A percentile compares a stretch with the other conserved stretches of the same genome.
Evolutionary conservation across 1,139 yeast species (phyloP).

Genomic region (Pichia terricola): DNA sequence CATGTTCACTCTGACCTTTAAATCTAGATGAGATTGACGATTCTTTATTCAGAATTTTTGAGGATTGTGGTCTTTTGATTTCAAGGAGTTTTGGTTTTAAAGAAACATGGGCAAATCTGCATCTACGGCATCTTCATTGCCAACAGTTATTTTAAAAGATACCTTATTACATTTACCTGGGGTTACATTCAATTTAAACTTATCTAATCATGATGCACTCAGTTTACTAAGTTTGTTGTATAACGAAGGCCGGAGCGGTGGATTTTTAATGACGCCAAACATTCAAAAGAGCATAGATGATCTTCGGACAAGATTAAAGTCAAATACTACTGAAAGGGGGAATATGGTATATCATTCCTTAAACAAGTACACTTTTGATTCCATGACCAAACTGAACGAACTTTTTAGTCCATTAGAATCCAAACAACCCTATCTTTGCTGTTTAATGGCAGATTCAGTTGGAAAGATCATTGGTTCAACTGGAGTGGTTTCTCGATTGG

Average conservation of each 20-base stretch:
- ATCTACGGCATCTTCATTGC: too few species aligned
- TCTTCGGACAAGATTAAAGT: background rate
- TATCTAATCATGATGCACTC: constrained; percentile 2
- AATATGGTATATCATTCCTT: background rate
- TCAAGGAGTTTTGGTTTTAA: too few species aligned
- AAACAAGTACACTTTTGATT: background rate
- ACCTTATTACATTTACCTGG: constrained; percentile 9
- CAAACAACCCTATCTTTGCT: constrained; percentile 5
- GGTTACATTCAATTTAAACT: constrained; percentile 3
- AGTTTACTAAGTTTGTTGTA: background rate
- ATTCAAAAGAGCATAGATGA: background rate
- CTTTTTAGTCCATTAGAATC: background rate
- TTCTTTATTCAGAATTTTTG: too few species aligned
- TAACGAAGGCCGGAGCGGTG: background rate
- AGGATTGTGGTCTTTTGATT: too few species aligned
- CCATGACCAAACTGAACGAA: background rate
- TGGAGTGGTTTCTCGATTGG: constrained; percentile 2
- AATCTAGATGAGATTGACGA: too few species aligned
- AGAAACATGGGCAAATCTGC: too few species aligned
- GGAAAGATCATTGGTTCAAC: background rate
- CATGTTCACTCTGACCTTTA: too few species aligned
- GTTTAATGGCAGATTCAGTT: constrained; percentile 3
- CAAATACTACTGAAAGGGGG: background rate
- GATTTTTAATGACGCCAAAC: too few species aligned
- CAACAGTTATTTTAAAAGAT: too few species aligned